A percentile compares a stretch with the other conserved stretches of the same genome.
Evolutionary conservation across 345 rosid genomes (phyloP).

Genomic region (Salix brachista): DNA sequence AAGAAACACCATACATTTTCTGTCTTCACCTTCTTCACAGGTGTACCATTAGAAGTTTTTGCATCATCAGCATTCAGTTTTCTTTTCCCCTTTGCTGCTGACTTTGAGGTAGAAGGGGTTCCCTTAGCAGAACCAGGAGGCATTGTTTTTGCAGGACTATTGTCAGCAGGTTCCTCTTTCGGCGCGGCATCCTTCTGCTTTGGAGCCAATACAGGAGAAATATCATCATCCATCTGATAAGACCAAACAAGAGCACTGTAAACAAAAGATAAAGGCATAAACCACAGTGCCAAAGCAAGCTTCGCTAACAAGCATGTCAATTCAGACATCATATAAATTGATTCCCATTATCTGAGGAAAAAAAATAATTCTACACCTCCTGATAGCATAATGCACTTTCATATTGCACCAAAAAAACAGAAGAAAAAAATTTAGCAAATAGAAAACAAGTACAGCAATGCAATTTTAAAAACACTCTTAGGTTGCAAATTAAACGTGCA

Average conservation of each 20-base stretch:
- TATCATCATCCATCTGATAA: constrained; percentile 69
- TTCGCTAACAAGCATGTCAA: not conserved
- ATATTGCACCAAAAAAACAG: not conserved
- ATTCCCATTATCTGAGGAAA: not conserved
- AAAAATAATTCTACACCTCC: not conserved
- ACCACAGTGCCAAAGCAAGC: not conserved
- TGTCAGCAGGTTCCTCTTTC: constrained; percentile 78
- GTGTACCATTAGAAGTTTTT: constrained; percentile 55
- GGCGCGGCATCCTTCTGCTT: constrained; percentile 54
- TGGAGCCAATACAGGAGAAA: constrained; percentile 49
- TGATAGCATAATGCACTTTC: not conserved
- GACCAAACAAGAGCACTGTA: not conserved
- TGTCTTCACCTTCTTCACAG: constrained; percentile 77
- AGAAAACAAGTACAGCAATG: not conserved
- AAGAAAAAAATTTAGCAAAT: not conserved
- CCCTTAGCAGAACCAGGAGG: constrained; percentile 65
- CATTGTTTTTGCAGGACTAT: constrained; percentile 57
- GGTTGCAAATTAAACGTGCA: not conserved
- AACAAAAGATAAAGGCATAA: not conserved
- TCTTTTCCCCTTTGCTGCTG: constrained; percentile 77
- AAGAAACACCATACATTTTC: constrained; percentile 53
- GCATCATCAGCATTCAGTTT: constrained; percentile 64
- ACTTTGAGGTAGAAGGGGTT: constrained; percentile 64
- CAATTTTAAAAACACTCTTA: not conserved
- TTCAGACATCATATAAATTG: not conserved